Conservation (phyloP, 2,329 filamentous ascomycete species). For the Tolypocladium endophyticum region DNA sequence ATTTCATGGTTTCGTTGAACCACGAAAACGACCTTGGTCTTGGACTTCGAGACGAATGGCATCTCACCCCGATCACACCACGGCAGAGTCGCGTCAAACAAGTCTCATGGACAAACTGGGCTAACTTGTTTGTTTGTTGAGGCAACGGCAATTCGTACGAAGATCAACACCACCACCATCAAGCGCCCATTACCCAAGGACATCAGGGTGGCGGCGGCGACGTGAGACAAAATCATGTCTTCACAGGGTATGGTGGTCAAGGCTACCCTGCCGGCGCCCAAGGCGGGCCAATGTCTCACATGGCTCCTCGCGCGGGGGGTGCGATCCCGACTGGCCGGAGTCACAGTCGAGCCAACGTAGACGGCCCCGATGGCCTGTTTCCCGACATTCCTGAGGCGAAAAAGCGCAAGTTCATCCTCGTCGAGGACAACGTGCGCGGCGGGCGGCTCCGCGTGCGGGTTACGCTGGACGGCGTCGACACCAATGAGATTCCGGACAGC, state of each 20-base stretch:
- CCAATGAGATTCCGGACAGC: constrained; percentile 90
- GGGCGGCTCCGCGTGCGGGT: constrained; percentile 80
- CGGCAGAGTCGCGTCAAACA: background rate
- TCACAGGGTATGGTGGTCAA: constrained; percentile 58
- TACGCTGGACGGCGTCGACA: constrained; percentile 85
- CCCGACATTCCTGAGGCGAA: constrained; percentile 82
- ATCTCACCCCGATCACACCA: background rate
- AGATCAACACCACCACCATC: constrained; percentile 57
- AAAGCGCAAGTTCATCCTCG: constrained; percentile 91
- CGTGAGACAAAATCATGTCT: constrained; percentile 64
- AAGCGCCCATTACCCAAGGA: constrained; percentile 44
- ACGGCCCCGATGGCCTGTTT: constrained; percentile 63
- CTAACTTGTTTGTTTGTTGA: constrained; percentile 26
- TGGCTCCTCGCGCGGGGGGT: constrained; percentile 29
- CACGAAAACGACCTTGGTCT: background rate
- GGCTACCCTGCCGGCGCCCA: constrained; percentile 37
- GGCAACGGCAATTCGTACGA: constrained; percentile 53
- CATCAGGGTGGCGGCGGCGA: constrained; percentile 45
- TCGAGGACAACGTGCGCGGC: constrained; percentile 77
- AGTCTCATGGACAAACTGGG: constrained; percentile 6
- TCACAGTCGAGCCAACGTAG: constrained; percentile 34
- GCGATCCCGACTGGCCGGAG: constrained; percentile 23
- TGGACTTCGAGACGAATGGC: background rate
- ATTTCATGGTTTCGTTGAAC: background rate
- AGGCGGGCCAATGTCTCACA: constrained; percentile 53